phyloP scores from a whole-genome alignment of 73 alveolate species.

The Halteria grandinella region DNA sequence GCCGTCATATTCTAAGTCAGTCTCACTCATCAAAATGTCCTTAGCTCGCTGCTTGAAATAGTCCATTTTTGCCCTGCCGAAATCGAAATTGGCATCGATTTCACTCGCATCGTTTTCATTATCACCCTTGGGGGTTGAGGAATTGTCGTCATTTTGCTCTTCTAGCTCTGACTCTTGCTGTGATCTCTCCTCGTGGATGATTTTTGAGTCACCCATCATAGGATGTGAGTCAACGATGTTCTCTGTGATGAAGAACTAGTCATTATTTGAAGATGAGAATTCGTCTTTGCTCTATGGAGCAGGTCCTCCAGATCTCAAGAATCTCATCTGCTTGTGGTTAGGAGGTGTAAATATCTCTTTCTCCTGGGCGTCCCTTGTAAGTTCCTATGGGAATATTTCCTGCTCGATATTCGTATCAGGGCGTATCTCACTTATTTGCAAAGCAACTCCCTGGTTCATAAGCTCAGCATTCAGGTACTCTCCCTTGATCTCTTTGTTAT shows the following conservation, averaged over 20 bases:
- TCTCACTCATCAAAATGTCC: constrained; percentile 46
- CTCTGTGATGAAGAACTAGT: constrained; percentile 45
- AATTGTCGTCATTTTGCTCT: constrained; percentile 1
- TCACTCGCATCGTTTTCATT: constrained; percentile 30
- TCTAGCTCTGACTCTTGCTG: constrained; percentile 28
- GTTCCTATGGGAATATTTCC: constrained; percentile 61
- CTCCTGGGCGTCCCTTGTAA: constrained; percentile 17
- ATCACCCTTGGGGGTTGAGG: not conserved
- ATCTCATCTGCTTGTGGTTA: constrained; percentile 38
- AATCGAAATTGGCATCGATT: constrained; percentile 48
- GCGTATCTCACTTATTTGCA: constrained; percentile 63
- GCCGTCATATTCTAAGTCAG: constrained; percentile 51
- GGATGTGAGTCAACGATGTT: not conserved
- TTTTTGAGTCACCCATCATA: not conserved
- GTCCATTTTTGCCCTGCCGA: constrained; percentile 69
- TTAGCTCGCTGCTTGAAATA: constrained; percentile 56
- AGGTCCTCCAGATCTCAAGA: not conserved
- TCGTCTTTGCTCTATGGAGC: constrained; percentile 7
- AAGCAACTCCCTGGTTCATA: constrained; percentile 61
- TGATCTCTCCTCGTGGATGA: constrained; percentile 38
- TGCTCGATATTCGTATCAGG: constrained; percentile 64
- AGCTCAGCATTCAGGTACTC: constrained; percentile 61
- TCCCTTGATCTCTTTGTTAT: constrained; percentile 49
- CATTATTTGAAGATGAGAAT: constrained; percentile 19
- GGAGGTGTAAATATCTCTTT: constrained; percentile 61